phyloP scores from a whole-genome alignment of 805 yeast species.

The Ogataea glucozyma region DNA sequence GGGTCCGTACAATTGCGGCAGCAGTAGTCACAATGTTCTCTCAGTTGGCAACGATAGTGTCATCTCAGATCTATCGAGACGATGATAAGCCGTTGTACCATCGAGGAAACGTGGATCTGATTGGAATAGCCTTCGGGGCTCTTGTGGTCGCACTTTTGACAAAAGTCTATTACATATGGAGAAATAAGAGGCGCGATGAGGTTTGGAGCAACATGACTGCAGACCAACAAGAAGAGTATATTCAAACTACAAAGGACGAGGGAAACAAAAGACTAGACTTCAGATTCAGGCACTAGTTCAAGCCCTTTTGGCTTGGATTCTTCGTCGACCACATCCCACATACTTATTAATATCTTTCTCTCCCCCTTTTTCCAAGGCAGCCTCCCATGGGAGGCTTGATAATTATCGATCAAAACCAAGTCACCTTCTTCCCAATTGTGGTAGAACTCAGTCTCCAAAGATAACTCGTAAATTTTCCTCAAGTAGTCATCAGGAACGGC shows the following conservation, averaged over 20 bases:
- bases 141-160: constrained; percentile 27
- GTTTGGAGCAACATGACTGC: constrained; percentile 48
- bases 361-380: constrained; percentile 33
- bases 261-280: constrained; percentile 59
- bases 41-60: constrained; percentile 32
- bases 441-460: constrained; percentile 15
- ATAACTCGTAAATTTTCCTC: constrained; percentile 19
- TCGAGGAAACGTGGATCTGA: constrained; percentile 32
- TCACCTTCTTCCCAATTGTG: constrained; percentile 37
- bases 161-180: constrained; percentile 43
- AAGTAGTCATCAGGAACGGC: constrained; percentile 17
- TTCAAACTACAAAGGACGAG: constrained; percentile 45
- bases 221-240: constrained; percentile 50
- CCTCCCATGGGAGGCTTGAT: constrained; percentile 37
- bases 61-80: constrained; percentile 32
- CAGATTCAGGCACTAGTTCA: constrained; percentile 22
- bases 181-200: constrained; percentile 37
- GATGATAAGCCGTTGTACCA: constrained; percentile 34
- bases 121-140: constrained; percentile 25
- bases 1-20: constrained; percentile 34
- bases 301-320: neutral
- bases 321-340: constrained; percentile 33
- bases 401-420: constrained; percentile 35
- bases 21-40: constrained; percentile 34
- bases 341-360: constrained; percentile 33